Evolutionary conservation across 2,329 filamentous ascomycete genomes (phyloP).

Genomic region (Colletotrichum orbiculare): DNA sequence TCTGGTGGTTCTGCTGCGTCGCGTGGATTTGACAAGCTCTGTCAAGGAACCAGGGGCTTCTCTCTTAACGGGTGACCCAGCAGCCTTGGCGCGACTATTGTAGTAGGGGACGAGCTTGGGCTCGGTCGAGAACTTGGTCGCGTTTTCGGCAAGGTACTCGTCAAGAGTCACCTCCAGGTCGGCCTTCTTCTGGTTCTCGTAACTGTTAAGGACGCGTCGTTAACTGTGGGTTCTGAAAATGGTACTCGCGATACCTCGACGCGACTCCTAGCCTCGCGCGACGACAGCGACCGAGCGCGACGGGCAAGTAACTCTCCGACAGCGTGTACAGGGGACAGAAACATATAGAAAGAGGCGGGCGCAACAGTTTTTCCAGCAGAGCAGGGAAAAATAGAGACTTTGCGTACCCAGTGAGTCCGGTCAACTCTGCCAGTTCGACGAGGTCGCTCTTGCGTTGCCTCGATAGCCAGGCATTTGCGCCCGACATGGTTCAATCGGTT

Average conservation of each 20-base stretch:
- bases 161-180: constrained; percentile 84
- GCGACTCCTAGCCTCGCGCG: constrained; percentile 31
- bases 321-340: constrained; percentile 3
- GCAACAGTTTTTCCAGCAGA: neutral
- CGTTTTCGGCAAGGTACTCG: constrained; percentile 76
- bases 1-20: constrained; percentile 59
- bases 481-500: constrained; percentile 62
- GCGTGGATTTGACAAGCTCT: constrained; percentile 56
- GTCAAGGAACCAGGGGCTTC: constrained; percentile 52
- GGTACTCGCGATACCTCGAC: constrained; percentile 31
- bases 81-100: constrained; percentile 69
- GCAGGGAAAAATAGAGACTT: constrained; percentile 11
- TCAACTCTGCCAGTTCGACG: constrained; percentile 75
- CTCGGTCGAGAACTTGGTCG: constrained; percentile 71
- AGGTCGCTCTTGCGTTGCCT: constrained; percentile 87
- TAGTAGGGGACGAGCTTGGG: constrained; percentile 80
- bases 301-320: neutral
- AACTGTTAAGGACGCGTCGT: constrained; percentile 58
- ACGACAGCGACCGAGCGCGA: constrained; percentile 36
- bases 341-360: neutral
- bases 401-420: constrained; percentile 79
- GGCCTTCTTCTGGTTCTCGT: constrained; percentile 77
- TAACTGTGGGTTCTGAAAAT: constrained; percentile 30
- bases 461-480: constrained; percentile 77
- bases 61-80: constrained; percentile 71